Evolutionary conservation across 1,139 yeast species (phyloP), one percentile per base, ranked within the genome.

Genomic region (Schizosaccharomyces versatilis): DNA sequence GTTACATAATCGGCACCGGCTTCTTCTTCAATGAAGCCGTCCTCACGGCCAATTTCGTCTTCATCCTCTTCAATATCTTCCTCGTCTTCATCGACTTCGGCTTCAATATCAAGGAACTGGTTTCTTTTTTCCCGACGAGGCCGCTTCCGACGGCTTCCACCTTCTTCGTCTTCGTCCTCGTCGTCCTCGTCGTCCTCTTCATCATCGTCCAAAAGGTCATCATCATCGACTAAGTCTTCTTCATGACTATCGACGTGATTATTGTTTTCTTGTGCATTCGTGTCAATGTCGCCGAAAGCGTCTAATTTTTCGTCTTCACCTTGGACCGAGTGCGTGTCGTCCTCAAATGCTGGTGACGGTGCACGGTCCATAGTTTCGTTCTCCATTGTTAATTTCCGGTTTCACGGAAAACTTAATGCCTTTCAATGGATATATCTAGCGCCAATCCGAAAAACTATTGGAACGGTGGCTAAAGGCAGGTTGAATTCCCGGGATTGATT

Each of bases 11-110:
- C 58, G 10, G 58, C 54, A 19, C 72, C 78, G 14, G 72, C 77
- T 7, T 80, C 71, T 47, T 68, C 70, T 56, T 70, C 71, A 54
- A 71, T 70, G 55, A 71, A 71, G 1, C 74, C 74, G 55, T 71
- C 64, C 65, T 86, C 94, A 63, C 88, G 77, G 57, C 83, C 77
- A 48, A 84, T 70, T 60, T 83, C 96, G 9, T 90, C 95, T 61
- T 85, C 95, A 58, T 86, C 97, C 61, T 88, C 97, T 53, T 85
- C 81, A 47, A 81, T 88, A 47, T 90, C 98, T 61, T 90, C 98
- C 58, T 90, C 98, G 62, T 90, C 98, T 59, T 90, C 97, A 67
- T 93, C 95, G 57, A 90, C 99, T 67, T 90, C 98, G 58, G 99
- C 99, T 73, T 90, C 98, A 56, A 90, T 94, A 82, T 90, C 99